Conservation (phyloP, 306 rosid species). For the Alnus glutinosa region DNA sequence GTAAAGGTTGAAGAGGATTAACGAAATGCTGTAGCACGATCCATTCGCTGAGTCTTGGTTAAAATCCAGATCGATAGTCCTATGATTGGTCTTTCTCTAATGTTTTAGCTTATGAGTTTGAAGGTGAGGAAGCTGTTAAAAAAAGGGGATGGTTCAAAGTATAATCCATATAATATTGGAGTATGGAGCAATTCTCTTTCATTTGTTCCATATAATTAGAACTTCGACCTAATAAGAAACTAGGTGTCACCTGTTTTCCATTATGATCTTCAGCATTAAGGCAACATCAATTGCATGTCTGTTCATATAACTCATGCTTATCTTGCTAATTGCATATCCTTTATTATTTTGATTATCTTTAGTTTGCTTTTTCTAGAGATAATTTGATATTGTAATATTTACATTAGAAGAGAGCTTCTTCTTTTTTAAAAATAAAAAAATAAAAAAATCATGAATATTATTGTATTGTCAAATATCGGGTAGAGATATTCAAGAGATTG, state of each 20-base stretch:
- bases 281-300: background rate
- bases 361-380: background rate
- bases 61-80: background rate
- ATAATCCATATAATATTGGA: background rate
- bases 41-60: background rate
- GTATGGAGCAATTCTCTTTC: background rate
- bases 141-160: background rate
- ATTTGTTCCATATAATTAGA: background rate
- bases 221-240: background rate
- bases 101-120: background rate
- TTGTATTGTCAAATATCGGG: no score
- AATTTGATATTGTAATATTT: no score
- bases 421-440: no score
- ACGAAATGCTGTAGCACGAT: background rate
- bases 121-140: background rate
- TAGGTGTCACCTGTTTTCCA: background rate
- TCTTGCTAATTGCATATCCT: background rate
- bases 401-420: no score
- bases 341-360: background rate
- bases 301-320: background rate
- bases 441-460: no score
- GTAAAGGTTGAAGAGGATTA: background rate
- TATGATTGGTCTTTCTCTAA: background rate
- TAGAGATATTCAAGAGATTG: no score
- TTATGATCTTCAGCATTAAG: background rate